Percentiles rank a stretch among this genome's conserved stretches.
Conservation (phyloP, 108 stramenopile genomes). For the Skeletonema tropicum region DNA sequence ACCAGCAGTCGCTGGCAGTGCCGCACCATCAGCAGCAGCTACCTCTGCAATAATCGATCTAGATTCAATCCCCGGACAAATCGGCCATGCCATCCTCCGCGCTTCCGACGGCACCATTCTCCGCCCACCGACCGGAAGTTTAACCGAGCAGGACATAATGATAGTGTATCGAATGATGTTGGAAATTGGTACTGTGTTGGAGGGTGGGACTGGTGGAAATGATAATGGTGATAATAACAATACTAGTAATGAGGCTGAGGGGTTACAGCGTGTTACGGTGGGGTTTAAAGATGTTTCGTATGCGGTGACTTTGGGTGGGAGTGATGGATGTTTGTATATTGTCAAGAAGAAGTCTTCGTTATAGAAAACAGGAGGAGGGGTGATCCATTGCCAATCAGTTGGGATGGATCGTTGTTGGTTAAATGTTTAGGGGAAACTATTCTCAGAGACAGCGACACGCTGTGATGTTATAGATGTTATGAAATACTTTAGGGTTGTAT, state of each 20-base stretch:
- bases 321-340: conserved; percentile 45
- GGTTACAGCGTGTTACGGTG: conserved; percentile 46
- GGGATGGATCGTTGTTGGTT: background rate
- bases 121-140: conserved; percentile 22
- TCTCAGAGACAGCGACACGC: no score
- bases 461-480: no score
- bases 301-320: conserved; percentile 28
- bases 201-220: conserved; percentile 7
- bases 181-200: conserved; percentile 41
- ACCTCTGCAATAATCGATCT: conserved; percentile 27
- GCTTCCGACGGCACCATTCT: conserved; percentile 39
- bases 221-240: background rate
- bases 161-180: conserved; percentile 49
- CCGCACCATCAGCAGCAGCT: background rate
- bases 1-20: background rate
- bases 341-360: conserved; percentile 51
- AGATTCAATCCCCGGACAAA: conserved; percentile 41
- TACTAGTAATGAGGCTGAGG: background rate
- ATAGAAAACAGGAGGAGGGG: conserved; percentile 1
- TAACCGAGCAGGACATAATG: conserved; percentile 29
- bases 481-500: no score
- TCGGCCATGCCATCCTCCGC: conserved; percentile 40
- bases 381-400: background rate
- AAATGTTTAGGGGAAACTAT: background rate
- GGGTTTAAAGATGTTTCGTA: conserved; percentile 43